Base-by-base conservation (phyloP, 2,329 filamentous ascomycete species). In the Xylaria polymorpha region DNA sequence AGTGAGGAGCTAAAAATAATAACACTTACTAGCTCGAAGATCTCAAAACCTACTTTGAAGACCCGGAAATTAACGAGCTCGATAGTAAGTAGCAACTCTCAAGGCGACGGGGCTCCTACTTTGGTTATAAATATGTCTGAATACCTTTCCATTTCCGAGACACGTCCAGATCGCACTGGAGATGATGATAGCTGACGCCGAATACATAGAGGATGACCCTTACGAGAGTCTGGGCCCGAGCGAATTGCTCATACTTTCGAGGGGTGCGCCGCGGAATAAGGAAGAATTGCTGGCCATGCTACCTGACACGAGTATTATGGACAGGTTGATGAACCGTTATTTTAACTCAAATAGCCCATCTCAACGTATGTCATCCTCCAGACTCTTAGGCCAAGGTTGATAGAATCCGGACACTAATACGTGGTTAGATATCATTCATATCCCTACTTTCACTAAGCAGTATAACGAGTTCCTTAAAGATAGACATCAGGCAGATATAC, bases 11-110 rank as follows among this genome's bases (percentile, higher is more conserved):
- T 62, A 14, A 67, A 53, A 2, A 18, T 8, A 20, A 20, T 7
- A 29, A 51, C 18, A 8, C 37, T 20, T 6, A 37, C 44, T 72
- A 89, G 85, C 88, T 89, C 57, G 86, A 89, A 74, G 86, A 89
- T 65, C 79, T 89, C 9, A 88, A 88, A 76, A 81, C 79, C 64
- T 89, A 87, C 71, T 88, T 89, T 74, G 84, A 87, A 29, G 83
- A 87, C 37, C 76, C 82, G 0, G 80, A 83, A 5, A 79, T 81
- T 2, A 77, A 79, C 5, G 75, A 74, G 15, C 70, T 75, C 12
- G 77, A 78, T 25, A 32, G 67, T 66, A 51, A 66, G 66, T 55
- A 3, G 35, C 15, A 4, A 29, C 20, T 22, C 32, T 55, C 14
- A 32, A 37, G 8, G 22, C 15, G n/a, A 20, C 12, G 39, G 5